A percentile compares a stretch with the other conserved stretches of the same genome.
phyloP scores from a whole-genome alignment of 805 yeast species.

The Candida succiphila region DNA sequence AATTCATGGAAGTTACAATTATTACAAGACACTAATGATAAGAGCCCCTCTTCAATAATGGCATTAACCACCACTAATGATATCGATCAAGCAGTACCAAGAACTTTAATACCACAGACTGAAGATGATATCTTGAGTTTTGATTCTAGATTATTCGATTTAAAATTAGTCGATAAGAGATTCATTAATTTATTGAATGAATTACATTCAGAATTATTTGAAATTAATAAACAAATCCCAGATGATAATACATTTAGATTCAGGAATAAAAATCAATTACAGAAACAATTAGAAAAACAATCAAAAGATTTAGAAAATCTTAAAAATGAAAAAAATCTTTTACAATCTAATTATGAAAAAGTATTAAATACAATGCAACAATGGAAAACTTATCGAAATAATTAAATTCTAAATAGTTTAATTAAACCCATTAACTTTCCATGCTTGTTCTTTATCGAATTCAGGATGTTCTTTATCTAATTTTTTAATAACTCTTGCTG shows the following conservation, averaged over 20 bases:
- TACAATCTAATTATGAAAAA: conserved; percentile 14
- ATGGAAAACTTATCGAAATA: conserved; percentile 12
- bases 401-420: neutral
- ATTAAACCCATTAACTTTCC: neutral
- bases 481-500: conserved; percentile 15
- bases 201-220: conserved; percentile 3
- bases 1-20: neutral
- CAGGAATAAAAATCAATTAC: neutral
- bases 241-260: conserved; percentile 18
- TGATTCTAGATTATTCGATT: conserved; percentile 5
- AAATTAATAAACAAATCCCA: conserved; percentile 3
- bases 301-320: conserved; percentile 12
- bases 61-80: neutral
- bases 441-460: neutral
- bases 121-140: conserved; percentile 9
- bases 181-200: conserved; percentile 10
- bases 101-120: conserved; percentile 7
- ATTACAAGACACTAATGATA: neutral
- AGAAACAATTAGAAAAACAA: conserved; percentile 5
- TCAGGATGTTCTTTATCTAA: conserved; percentile 1
- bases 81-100: conserved; percentile 1
- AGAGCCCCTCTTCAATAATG: neutral
- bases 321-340: conserved; percentile 8
- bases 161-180: conserved; percentile 8
- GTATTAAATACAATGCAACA: conserved; percentile 14